A percentile compares a stretch with the other conserved stretches of the same genome.
phyloP scores from a whole-genome alignment of 2,329 filamentous ascomycete genomes.

The Cryphonectria japonica region DNA sequence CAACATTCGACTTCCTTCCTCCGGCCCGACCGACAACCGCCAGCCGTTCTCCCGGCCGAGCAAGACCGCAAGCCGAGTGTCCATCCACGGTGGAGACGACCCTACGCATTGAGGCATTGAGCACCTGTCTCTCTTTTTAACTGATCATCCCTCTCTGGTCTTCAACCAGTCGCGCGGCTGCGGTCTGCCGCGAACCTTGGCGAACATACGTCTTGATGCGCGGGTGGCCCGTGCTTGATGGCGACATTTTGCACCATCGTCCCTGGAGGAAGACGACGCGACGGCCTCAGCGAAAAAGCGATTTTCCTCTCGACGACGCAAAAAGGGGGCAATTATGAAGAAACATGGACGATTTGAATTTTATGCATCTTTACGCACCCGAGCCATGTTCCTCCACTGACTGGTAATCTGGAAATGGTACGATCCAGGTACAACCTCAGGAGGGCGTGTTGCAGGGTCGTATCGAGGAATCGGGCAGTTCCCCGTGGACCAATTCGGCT shows the following conservation, averaged over 20 bases:
- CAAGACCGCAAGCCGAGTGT: conserved; percentile 11
- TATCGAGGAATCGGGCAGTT: neutral
- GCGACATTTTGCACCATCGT: conserved; percentile 17
- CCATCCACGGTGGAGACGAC: conserved; percentile 2
- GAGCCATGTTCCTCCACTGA: neutral
- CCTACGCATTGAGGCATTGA: conserved; percentile 4
- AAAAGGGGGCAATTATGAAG: neutral
- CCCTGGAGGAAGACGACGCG: neutral
- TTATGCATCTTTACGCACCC: neutral
- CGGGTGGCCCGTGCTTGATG: conserved; percentile 8
- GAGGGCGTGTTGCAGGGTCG: neutral
- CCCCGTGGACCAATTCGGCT: neutral
- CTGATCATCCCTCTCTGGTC: neutral
- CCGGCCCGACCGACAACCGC: conserved; percentile 26
- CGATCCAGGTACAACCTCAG: too few relatives aligned
- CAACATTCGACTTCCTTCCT: conserved; percentile 6
- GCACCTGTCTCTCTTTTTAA: neutral
- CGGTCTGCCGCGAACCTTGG: neutral
- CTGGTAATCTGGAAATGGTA: neutral
- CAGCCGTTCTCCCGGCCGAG: conserved; percentile 18
- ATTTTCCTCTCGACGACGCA: too few relatives aligned
- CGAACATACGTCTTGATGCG: neutral
- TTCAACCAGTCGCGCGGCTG: neutral
- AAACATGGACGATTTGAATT: neutral
- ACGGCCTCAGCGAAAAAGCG: neutral